Percentiles rank a stretch among this genome's conserved stretches.
Conservation (phyloP, 495 filamentous ascomycete genomes). For the Friedmanniomyces endolithicus region DNA sequence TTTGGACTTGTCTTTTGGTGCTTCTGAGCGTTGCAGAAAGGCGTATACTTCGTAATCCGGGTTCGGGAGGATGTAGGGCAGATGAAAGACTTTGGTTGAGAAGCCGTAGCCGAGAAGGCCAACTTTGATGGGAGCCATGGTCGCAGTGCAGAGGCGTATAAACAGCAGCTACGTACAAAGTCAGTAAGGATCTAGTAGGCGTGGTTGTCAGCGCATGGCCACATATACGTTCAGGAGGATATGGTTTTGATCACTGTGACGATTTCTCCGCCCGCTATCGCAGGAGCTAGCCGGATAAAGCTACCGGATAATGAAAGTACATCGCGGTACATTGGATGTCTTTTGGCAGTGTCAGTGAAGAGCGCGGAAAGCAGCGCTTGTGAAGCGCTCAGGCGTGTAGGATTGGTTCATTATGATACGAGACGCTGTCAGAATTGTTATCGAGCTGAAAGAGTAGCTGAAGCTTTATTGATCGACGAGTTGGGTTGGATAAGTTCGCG, state of each 20-base stretch:
- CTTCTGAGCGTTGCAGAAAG: constrained; percentile 65
- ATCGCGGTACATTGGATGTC: no score
- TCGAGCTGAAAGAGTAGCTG: no score
- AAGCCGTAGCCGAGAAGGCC: constrained; percentile 54
- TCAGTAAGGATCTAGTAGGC: neutral
- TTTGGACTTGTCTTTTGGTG: constrained; percentile 41
- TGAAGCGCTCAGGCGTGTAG: neutral
- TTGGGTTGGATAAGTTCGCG: no score
- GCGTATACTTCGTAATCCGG: constrained; percentile 56
- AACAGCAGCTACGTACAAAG: neutral
- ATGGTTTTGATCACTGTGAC: neutral
- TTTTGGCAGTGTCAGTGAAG: neutral
- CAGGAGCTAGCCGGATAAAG: neutral
- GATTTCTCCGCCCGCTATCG: neutral
- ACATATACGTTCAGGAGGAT: no score
- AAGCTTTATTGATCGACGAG: no score
- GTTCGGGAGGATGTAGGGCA: constrained; percentile 62
- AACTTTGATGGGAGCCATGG: constrained; percentile 11
- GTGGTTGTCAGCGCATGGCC: no score
- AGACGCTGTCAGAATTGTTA: no score
- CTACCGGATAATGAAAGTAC: neutral
- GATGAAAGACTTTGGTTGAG: constrained; percentile 80
- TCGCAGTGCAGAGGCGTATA: neutral
- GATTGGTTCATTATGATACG: no score
- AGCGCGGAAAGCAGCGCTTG: no score